These are phyloP conservation scores for Starmerella geochares DNA, from an alignment of 805 yeast genomes.

Conservation along the genomic window DNA sequence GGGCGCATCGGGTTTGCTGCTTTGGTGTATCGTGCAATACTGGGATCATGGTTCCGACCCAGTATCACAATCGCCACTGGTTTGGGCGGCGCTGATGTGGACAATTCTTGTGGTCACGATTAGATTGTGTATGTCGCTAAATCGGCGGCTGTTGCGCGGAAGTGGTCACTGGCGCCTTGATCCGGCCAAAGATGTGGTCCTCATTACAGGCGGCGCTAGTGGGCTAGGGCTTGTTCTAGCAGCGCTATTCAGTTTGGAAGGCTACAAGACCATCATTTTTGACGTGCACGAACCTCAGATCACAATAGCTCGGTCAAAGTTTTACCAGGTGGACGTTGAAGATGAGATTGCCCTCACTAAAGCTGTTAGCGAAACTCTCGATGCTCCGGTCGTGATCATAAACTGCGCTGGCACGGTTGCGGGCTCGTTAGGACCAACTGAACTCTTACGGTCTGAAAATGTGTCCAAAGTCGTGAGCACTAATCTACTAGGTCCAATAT, in stretches of 20 bases:
- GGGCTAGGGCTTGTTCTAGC: conserved; percentile 27
- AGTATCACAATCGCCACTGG: not conserved
- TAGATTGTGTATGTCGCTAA: not conserved
- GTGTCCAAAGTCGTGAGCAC: conserved; percentile 48
- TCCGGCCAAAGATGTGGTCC: conserved; percentile 14
- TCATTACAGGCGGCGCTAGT: conserved; percentile 26
- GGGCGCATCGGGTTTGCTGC: conserved; percentile 18
- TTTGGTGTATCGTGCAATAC: conserved; percentile 16
- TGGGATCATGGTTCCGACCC: not conserved
- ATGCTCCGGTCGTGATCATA: conserved; percentile 66
- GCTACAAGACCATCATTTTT: conserved; percentile 17
- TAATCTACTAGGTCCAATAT: conserved; percentile 55
- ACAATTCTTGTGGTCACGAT: not conserved
- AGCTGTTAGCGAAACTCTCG: conserved; percentile 70
- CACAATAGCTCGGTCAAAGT: conserved; percentile 10
- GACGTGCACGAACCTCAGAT: conserved; percentile 20
- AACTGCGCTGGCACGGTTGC: conserved; percentile 86
- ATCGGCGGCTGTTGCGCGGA: conserved; percentile 5
- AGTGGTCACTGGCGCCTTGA: not conserved
- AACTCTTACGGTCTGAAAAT: conserved; percentile 32
- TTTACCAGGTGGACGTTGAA: conserved; percentile 15
- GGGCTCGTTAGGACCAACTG: conserved; percentile 38
- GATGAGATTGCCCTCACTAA: conserved; percentile 42
- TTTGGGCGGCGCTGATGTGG: conserved; percentile 10
- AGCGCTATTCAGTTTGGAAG: conserved; percentile 20